Evolutionary conservation across 2,329 filamentous ascomycete genomes (phyloP).

Genomic region (Calonectria pseudoreteaudii): DNA sequence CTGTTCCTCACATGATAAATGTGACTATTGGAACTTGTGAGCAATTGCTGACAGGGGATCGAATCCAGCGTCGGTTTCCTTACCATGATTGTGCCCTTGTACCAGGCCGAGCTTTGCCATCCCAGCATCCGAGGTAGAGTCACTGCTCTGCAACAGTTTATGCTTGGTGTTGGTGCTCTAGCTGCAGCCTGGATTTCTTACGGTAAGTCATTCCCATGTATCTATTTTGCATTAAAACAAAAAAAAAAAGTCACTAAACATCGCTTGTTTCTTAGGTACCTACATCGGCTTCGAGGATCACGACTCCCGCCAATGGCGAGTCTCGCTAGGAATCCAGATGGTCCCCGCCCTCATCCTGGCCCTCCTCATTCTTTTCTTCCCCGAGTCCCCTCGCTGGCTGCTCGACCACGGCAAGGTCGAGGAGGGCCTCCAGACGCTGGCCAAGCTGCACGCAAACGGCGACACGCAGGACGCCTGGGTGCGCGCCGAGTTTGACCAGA

Average conservation of each 20-base stretch:
- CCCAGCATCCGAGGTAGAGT: constrained; percentile 81
- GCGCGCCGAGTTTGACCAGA: constrained; percentile 77
- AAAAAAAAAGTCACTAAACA: neutral
- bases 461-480: constrained; percentile 76
- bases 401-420: constrained; percentile 77
- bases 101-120: constrained; percentile 84
- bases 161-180: constrained; percentile 81
- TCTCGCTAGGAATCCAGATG: constrained; percentile 74
- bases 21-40: neutral
- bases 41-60: constrained; percentile 4
- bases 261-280: constrained; percentile 35
- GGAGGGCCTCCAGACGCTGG: constrained; percentile 74
- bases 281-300: constrained; percentile 44
- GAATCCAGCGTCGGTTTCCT: constrained; percentile 57
- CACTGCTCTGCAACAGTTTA: constrained; percentile 83
- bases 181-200: constrained; percentile 80
- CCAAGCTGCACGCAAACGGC: constrained; percentile 77
- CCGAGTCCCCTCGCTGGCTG: constrained; percentile 80
- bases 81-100: constrained; percentile 65
- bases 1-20: neutral
- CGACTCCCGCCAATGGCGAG: constrained; percentile 50
- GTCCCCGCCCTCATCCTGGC: constrained; percentile 74
- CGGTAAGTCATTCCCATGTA: constrained; percentile 59
- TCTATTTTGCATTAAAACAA: too few relatives aligned
- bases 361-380: constrained; percentile 75